Percentiles rank a stretch among this genome's conserved stretches.
Evolutionary conservation across 2,329 filamentous ascomycete genomes (phyloP).

Genomic region (Penicillium sp.): DNA sequence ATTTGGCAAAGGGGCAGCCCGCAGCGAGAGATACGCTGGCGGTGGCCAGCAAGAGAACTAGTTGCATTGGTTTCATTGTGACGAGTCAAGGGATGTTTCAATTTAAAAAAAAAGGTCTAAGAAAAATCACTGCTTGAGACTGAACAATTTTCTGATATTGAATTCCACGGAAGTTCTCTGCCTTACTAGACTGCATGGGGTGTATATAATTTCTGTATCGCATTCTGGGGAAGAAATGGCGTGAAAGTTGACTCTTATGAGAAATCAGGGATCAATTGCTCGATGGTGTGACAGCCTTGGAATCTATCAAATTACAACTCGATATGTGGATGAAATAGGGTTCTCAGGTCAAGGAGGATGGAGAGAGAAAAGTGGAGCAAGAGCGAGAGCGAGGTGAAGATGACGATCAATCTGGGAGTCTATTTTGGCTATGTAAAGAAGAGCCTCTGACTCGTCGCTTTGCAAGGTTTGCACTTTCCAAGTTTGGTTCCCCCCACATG

Average conservation of each 20-base stretch:
- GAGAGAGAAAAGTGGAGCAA: background rate
- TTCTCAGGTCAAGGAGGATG: no score
- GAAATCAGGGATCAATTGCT: background rate
- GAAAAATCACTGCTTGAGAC: background rate
- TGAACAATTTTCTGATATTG: background rate
- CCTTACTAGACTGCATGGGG: background rate
- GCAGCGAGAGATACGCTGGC: background rate
- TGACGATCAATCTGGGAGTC: background rate
- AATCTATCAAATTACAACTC: background rate
- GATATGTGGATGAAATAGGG: background rate
- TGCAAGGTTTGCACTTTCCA: background rate
- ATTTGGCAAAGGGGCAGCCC: conserved; percentile 1
- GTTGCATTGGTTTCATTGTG: background rate
- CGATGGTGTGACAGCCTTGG: background rate
- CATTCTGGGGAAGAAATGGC: background rate
- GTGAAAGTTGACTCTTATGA: background rate
- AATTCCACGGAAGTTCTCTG: background rate
- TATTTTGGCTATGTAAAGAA: background rate
- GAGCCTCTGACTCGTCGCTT: background rate
- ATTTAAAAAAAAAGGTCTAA: background rate
- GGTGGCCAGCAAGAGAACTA: background rate
- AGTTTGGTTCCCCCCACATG: background rate
- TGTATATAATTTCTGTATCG: background rate
- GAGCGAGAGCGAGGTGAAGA: background rate
- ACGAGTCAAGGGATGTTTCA: background rate